Percentiles rank a stretch among this genome's conserved stretches.
Conservation (phyloP, 768 basidiomycete genomes). For the Candolleomyces eurysporus region DNA sequence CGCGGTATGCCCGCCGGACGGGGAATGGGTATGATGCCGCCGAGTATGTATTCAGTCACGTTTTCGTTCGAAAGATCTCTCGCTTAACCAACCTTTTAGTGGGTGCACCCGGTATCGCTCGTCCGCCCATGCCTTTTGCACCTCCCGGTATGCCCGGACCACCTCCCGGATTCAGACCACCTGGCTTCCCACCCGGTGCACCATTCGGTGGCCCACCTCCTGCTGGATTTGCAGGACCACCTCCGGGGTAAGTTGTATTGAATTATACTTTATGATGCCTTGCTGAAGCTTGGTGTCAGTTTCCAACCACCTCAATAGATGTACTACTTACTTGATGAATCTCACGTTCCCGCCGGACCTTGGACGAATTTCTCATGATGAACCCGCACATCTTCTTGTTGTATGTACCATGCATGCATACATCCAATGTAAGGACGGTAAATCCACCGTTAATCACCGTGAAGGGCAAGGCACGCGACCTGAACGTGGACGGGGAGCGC, state of each 20-base stretch:
- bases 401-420: background rate
- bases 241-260: slow-evolving; percentile 65
- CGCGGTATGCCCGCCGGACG: slow-evolving; percentile 95
- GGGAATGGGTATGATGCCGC: slow-evolving; percentile 95
- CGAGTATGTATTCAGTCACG: slow-evolving; percentile 48
- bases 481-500: background rate
- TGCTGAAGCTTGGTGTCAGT: slow-evolving; percentile 24
- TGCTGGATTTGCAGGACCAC: slow-evolving; percentile 77
- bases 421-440: no score
- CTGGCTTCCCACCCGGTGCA: slow-evolving; percentile 80
- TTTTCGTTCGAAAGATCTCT: slow-evolving; percentile 4
- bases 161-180: slow-evolving; percentile 83
- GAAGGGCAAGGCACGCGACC: background rate
- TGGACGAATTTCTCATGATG: background rate
- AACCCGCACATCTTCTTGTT: background rate
- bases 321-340: background rate
- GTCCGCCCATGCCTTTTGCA: slow-evolving; percentile 66
- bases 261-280: background rate
- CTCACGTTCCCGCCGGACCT: background rate
- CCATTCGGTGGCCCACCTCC: slow-evolving; percentile 68
- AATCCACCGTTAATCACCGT: no score
- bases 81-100: slow-evolving; percentile 35
- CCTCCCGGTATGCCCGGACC: slow-evolving; percentile 84
- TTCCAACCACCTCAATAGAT: slow-evolving; percentile 52
- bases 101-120: slow-evolving; percentile 57